Evolutionary conservation across 495 filamentous ascomycete species (phyloP).

Genomic region (Margaritispora aquatica): DNA sequence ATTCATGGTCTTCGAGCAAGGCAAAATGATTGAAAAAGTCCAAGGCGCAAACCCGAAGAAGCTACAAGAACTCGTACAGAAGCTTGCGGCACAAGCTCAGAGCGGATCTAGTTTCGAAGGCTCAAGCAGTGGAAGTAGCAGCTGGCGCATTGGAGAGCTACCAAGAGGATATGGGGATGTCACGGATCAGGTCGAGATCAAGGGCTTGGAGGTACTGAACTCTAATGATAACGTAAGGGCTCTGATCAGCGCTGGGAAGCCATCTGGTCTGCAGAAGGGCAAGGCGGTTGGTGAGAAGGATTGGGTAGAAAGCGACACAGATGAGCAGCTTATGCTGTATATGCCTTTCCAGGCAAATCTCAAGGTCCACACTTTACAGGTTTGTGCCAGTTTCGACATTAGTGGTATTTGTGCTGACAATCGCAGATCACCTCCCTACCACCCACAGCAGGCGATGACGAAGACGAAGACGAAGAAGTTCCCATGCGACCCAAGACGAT

Average conservation of each 20-base stretch:
- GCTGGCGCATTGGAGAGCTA: conserved; percentile 67
- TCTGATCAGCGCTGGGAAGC: conserved; percentile 67
- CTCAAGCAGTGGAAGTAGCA: conserved; percentile 34
- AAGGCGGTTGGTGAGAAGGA: conserved; percentile 55
- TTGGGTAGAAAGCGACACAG: conserved; percentile 99
- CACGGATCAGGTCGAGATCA: conserved; percentile 70
- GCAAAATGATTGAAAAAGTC: conserved; percentile 57
- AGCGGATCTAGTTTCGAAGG: conserved; percentile 34
- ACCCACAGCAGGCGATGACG: conserved; percentile 49
- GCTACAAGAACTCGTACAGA: conserved; percentile 62
- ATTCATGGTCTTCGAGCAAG: conserved; percentile 84
- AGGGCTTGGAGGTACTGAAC: conserved; percentile 83
- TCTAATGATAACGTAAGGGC: conserved; percentile 63
- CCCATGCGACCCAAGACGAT: conserved; percentile 85
- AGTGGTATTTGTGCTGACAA: conserved; percentile 3
- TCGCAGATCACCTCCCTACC: conserved; percentile 76
- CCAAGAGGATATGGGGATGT: conserved; percentile 81
- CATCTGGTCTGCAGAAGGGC: conserved; percentile 54
- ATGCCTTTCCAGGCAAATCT: conserved; percentile 82
- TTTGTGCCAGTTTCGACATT: conserved; percentile 15
- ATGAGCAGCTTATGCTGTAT: conserved; percentile 94
- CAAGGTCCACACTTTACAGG: conserved; percentile 81
- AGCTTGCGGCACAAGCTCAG: conserved; percentile 65
- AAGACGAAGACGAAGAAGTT: conserved; percentile 64
- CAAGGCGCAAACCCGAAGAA: conserved; percentile 65